These are phyloP conservation scores for Penicillium hordei DNA, from an alignment of 2,329 filamentous ascomycete genomes.

Conservation along the genomic window DNA sequence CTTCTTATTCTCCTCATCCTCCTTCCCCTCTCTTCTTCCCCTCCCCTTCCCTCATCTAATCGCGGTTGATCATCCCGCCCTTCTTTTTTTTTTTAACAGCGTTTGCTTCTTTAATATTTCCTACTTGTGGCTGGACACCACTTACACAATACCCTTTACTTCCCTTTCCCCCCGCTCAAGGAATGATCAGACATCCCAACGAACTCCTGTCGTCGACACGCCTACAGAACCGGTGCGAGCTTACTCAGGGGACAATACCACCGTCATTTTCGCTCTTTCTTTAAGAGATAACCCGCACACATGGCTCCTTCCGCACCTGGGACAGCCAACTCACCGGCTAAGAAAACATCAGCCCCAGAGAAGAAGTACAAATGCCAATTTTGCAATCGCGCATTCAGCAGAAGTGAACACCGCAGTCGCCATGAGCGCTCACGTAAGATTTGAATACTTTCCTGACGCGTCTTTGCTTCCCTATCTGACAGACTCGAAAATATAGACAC, in stretches of 20 bases:
- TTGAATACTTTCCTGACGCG: not conserved
- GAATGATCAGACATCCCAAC: slow-evolving; percentile 46
- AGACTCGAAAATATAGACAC: slow-evolving; percentile 64
- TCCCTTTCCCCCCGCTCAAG: slow-evolving; percentile 35
- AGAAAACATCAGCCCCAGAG: slow-evolving; percentile 82
- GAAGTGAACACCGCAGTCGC: slow-evolving; percentile 93
- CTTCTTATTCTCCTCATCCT: slow-evolving; percentile 25
- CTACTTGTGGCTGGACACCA: slow-evolving; percentile 41
- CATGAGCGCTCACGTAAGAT: slow-evolving; percentile 97
- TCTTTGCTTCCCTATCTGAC: not conserved
- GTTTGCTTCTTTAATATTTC: slow-evolving; percentile 17
- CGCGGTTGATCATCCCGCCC: slow-evolving; percentile 26
- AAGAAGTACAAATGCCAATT: slow-evolving; percentile 99
- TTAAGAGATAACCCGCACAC: slow-evolving; percentile 30
- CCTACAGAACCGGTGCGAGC: slow-evolving; percentile 46
- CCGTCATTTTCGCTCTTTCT: slow-evolving; percentile 25
- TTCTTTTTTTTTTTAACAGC: slow-evolving; percentile 25
- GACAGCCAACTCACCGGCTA: slow-evolving; percentile 70
- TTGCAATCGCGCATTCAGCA: slow-evolving; percentile 94
- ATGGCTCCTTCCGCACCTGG: slow-evolving; percentile 55
- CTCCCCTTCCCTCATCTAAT: slow-evolving; percentile 18
- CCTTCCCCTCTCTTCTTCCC: slow-evolving; percentile 19
- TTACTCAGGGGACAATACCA: slow-evolving; percentile 43
- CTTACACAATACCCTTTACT: slow-evolving; percentile 25
- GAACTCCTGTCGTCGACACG: slow-evolving; percentile 42